A percentile compares a stretch with the other conserved stretches of the same genome.
phyloP scores from a whole-genome alignment of 83 land plant species.

The Thuja plicata region DNA sequence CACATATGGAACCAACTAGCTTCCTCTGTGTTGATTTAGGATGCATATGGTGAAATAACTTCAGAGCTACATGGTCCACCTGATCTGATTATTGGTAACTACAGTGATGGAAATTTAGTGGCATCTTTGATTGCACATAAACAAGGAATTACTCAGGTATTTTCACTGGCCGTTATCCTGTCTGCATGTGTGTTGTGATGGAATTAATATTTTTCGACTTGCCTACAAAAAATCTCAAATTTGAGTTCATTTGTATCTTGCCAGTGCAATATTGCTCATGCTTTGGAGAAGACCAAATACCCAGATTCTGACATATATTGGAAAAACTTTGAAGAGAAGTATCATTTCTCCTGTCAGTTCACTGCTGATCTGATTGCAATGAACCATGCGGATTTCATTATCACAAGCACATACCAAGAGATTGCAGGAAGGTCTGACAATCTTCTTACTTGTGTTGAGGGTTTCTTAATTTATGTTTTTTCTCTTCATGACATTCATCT shows the following conservation, averaged over 20 bases:
- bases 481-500: not conserved
- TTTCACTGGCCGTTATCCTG: not conserved
- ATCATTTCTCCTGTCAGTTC: slow-evolving; percentile 81
- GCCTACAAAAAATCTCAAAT: not conserved
- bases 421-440: slow-evolving; percentile 70
- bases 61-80: slow-evolving; percentile 60
- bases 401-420: slow-evolving; percentile 91
- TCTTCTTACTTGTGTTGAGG: not conserved
- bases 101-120: slow-evolving; percentile 77
- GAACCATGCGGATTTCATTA: slow-evolving; percentile 83
- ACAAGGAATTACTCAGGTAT: slow-evolving; percentile 85
- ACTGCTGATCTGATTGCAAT: slow-evolving; percentile 76
- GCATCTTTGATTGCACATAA: slow-evolving; percentile 67
- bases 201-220: not conserved
- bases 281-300: slow-evolving; percentile 82
- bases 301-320: slow-evolving; percentile 81
- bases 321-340: slow-evolving; percentile 72
- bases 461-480: not conserved
- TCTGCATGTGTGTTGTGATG: not conserved
- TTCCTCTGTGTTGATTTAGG: slow-evolving; percentile 25
- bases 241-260: not conserved
- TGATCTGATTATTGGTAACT: slow-evolving; percentile 75
- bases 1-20: not conserved
- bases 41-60: slow-evolving; percentile 49
- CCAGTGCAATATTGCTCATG: slow-evolving; percentile 81